phyloP scores from a whole-genome alignment of 768 basidiomycete genomes.

The Psilocybe subaeruginosa region DNA sequence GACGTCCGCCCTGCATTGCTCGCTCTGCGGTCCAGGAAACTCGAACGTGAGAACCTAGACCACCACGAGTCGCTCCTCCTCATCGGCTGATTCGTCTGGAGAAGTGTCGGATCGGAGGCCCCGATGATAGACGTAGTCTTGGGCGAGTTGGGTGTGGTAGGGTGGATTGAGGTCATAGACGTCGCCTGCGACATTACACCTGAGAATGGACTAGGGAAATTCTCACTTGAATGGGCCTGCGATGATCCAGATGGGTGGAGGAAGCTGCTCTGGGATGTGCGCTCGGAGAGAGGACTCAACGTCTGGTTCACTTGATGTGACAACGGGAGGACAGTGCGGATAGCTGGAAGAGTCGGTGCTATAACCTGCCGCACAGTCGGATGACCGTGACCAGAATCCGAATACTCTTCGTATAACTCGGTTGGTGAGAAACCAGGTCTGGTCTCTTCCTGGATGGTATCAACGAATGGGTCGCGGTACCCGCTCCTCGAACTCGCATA shows the following conservation, averaged over 20 bases:
- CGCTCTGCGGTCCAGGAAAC: conserved; percentile 60
- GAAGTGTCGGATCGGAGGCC: conserved; percentile 33
- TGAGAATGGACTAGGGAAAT: conserved; percentile 28
- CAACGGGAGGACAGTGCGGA: conserved; percentile 36
- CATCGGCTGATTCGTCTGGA: conserved; percentile 44
- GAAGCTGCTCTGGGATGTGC: conserved; percentile 37
- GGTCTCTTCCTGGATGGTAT: conserved; percentile 38
- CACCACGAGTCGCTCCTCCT: conserved; percentile 80
- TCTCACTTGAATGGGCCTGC: conserved; percentile 28
- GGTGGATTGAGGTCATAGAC: conserved; percentile 30
- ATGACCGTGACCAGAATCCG: conserved; percentile 11
- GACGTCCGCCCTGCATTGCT: conserved; percentile 40
- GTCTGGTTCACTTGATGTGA: conserved; percentile 33
- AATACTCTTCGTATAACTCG: conserved; percentile 20
- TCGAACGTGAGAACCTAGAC: conserved; percentile 68
- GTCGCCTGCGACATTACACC: conserved; percentile 27
- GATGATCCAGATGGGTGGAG: conserved; percentile 29
- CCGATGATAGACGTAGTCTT: conserved; percentile 43
- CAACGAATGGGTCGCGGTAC: conserved; percentile 55
- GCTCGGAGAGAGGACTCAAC: conserved; percentile 43
- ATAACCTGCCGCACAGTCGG: conserved; percentile 21
- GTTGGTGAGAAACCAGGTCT: conserved; percentile 26
- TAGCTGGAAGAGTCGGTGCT: conserved; percentile 21
- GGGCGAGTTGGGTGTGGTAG: conserved; percentile 25
- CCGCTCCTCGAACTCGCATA: conserved; percentile 38